Base-by-base conservation (phyloP, 345 rosid species). In the Brassica carinata region DNA sequence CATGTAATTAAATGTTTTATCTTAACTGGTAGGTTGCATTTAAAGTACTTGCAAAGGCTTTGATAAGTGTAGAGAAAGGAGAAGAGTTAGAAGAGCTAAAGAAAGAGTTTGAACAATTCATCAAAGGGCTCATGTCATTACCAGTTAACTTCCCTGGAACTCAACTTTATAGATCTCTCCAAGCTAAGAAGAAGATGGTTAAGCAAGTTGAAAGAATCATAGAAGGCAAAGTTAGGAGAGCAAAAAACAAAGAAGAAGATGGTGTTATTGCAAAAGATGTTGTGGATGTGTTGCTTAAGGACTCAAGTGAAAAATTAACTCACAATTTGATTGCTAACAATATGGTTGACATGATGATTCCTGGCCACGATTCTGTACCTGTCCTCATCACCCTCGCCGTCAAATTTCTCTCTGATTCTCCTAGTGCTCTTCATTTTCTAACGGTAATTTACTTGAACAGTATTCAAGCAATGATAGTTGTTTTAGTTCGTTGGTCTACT, bases 361-460 rank as follows among this genome's bases (percentile, higher is more conserved):
- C 99, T 0, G 99, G 99, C 14, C 98, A 96, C 65, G 99, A 94
- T 84, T 96, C 99, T 2, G 99, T 96, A 15, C 99, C 99, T 0
- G 83, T 96, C 74, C 97, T 96, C 34, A 91, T 94, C 80, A 92
- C 99, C 57, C 94, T 96, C 0, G 95, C 99, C 43, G 77, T 91
- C 3, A 92, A 92, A 77, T 96, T 87, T 85, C 95, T 94, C 40
- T 91, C 99, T 0, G 94, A 92, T 79, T 90, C 82, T 78, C 97
- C 98, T 0, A 67, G 89, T 19, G 97, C 92, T n/a, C 89, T 96
- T 1, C 86, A 87, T 67, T 94, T 86, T 51, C 67, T 92, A 38
- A 90, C 86, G 85, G 99, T 96, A 88, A 67, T 48, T 27, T 40
- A 58, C 17, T 31, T 45, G 13, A 29, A 76, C 63, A 30, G 8